Evolutionary conservation across 306 rosid genomes (phyloP).

Genomic region (Vicia sativa): DNA sequence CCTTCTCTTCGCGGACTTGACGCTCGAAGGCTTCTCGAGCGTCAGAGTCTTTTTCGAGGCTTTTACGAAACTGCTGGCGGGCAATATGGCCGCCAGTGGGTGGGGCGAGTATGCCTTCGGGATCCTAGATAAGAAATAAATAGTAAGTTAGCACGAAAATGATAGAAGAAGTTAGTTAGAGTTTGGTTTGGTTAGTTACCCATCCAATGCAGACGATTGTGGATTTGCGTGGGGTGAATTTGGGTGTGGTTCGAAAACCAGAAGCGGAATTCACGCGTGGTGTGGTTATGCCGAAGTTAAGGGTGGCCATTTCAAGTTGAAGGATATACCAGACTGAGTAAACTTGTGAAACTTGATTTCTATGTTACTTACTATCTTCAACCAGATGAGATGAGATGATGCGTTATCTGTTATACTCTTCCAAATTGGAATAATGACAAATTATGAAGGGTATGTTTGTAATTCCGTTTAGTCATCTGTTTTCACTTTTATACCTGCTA

Average conservation of each 20-base stretch:
- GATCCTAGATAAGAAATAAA: constrained; percentile 55
- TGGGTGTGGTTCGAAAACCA: constrained; percentile 28
- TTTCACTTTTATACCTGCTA: neutral
- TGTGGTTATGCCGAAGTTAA: constrained; percentile 62
- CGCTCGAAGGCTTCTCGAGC: constrained; percentile 80
- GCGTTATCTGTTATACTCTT: constrained; percentile 44
- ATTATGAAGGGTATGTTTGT: neutral
- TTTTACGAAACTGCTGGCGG: constrained; percentile 60
- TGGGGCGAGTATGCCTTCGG: constrained; percentile 74
- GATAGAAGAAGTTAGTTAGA: neutral
- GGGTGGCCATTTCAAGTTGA: constrained; percentile 62
- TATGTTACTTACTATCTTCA: neutral
- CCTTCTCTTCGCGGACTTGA: constrained; percentile 71
- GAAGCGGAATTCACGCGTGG: constrained; percentile 32
- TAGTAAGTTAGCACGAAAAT: too few relatives aligned
- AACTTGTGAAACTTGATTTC: neutral
- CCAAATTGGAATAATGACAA: constrained; percentile 1
- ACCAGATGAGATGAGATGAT: neutral
- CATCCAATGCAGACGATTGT: constrained; percentile 61
- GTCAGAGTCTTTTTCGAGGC: constrained; percentile 75
- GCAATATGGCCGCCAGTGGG: constrained; percentile 81
- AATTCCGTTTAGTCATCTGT: neutral
- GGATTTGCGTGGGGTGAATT: constrained; percentile 24
- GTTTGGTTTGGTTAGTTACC: constrained; percentile 47
- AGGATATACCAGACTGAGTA: neutral